These are phyloP conservation scores for Cairneyella variabilis DNA, from an alignment of 495 filamentous ascomycete genomes.

Conservation along the genomic window DNA sequence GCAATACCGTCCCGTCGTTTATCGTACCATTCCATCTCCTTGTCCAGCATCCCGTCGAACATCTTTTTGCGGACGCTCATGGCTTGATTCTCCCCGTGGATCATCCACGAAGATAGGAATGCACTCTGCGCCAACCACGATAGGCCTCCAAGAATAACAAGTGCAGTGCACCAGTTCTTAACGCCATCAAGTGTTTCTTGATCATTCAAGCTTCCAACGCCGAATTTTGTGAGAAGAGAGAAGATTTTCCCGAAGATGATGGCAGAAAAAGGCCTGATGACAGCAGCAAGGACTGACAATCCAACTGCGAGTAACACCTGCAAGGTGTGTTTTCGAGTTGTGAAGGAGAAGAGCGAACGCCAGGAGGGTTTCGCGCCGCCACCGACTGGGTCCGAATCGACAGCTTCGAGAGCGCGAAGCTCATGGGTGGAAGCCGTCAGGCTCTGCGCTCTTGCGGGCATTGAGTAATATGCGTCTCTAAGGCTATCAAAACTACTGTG, in stretches of 20 bases:
- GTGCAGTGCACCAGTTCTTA: slow-evolving; percentile 50
- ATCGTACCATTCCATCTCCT: slow-evolving; percentile 85
- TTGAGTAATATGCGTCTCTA: no score
- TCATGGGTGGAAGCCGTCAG: slow-evolving; percentile 4
- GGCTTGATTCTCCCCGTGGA: slow-evolving; percentile 79
- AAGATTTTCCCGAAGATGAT: slow-evolving; percentile 77
- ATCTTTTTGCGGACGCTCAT: slow-evolving; percentile 56
- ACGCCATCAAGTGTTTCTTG: slow-evolving; percentile 51
- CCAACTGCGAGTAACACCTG: slow-evolving; percentile 39
- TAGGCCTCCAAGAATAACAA: slow-evolving; percentile 56
- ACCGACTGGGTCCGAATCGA: neutral
- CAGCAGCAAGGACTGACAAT: slow-evolving; percentile 57
- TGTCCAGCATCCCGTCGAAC: slow-evolving; percentile 63
- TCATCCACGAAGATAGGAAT: slow-evolving; percentile 65
- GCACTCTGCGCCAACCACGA: slow-evolving; percentile 62
- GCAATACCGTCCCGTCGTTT: slow-evolving; percentile 64
- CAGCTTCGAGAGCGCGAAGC: neutral
- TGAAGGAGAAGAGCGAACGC: slow-evolving; percentile 66
- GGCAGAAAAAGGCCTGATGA: slow-evolving; percentile 59
- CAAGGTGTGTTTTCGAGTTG: slow-evolving; percentile 55
- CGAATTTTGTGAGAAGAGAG: slow-evolving; percentile 62
- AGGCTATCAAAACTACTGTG: no score
- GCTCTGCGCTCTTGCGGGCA: no score
- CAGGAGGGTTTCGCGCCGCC: slow-evolving; percentile 17
- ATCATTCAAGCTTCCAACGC: slow-evolving; percentile 45